A percentile compares a stretch with the other conserved stretches of the same genome.
Evolutionary conservation across 345 rosid species (phyloP).

Genomic region (Psidium friedrichsthalianum): DNA sequence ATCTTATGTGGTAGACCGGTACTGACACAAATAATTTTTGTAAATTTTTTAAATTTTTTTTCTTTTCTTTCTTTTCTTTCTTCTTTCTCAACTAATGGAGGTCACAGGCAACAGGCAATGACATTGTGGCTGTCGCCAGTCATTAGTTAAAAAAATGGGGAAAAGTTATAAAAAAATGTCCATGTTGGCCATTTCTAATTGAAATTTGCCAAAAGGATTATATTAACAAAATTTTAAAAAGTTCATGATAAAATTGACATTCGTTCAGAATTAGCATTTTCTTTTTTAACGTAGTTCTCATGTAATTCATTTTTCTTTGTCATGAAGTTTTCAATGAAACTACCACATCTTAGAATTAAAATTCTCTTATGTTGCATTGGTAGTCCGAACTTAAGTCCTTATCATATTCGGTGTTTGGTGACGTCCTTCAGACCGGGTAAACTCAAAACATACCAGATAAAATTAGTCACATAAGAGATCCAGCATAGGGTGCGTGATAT

Average conservation of each 20-base stretch:
- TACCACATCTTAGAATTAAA: neutral
- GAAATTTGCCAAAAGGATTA: neutral
- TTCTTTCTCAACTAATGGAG: neutral
- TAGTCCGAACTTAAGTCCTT: too few species aligned
- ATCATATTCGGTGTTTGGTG: too few species aligned
- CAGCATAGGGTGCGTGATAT: too few species aligned
- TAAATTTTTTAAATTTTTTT: neutral
- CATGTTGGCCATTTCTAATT: neutral
- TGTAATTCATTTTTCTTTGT: neutral
- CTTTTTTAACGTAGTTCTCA: neutral
- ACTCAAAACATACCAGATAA: too few species aligned
- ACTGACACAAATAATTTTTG: neutral
- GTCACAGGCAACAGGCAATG: fast-evolving
- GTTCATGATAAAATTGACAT: neutral
- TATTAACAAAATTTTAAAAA: neutral
- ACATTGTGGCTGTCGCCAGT: too few species aligned
- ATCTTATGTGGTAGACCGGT: fast-evolving
- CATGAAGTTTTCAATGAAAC: neutral
- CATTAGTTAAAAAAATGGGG: neutral
- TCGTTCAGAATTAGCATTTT: neutral
- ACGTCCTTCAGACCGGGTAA: too few species aligned
- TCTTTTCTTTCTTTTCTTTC: neutral
- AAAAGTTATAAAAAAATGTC: neutral
- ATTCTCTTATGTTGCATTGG: neutral
- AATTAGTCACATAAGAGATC: too few species aligned